Evolutionary conservation across 2,329 filamentous ascomycete species (phyloP).

Genomic region (Claviceps lovelessii): DNA sequence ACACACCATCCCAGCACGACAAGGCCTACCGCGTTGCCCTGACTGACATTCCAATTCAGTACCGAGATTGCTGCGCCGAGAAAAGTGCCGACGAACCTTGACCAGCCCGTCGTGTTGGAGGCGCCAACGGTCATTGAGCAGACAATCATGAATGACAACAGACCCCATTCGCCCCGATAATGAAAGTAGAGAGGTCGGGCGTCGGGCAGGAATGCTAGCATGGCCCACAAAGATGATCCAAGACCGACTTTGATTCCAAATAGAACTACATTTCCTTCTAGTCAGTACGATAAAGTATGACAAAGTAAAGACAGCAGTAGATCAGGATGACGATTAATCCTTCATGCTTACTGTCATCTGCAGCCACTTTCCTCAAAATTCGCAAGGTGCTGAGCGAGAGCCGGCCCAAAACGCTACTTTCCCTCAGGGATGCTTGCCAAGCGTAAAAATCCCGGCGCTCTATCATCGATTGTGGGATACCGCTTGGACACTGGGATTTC

Average conservation of each 20-base stretch:
- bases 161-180: constrained; percentile 89
- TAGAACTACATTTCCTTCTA: constrained; percentile 22
- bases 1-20: constrained; percentile 66
- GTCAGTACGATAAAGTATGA: not conserved
- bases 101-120: constrained; percentile 74
- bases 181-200: constrained; percentile 64
- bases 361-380: constrained; percentile 27
- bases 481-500: constrained; percentile 33
- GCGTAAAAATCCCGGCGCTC: constrained; percentile 30
- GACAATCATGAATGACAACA: constrained; percentile 88
- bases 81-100: constrained; percentile 69
- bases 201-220: constrained; percentile 62
- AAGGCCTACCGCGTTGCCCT: constrained; percentile 56
- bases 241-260: constrained; percentile 83
- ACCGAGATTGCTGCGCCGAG: constrained; percentile 62
- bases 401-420: constrained; percentile 24
- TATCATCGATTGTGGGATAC: constrained; percentile 34
- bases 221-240: constrained; percentile 69
- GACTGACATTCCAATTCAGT: constrained; percentile 58
- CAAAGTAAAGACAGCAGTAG: not conserved
- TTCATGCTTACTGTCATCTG: constrained; percentile 31
- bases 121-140: constrained; percentile 91
- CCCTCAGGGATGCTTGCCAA: constrained; percentile 32
- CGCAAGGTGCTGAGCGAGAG: constrained; percentile 28
- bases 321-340: not conserved